Base-by-base conservation (phyloP, 2,329 filamentous ascomycete genomes). In the Colletotrichum sp. region DNA sequence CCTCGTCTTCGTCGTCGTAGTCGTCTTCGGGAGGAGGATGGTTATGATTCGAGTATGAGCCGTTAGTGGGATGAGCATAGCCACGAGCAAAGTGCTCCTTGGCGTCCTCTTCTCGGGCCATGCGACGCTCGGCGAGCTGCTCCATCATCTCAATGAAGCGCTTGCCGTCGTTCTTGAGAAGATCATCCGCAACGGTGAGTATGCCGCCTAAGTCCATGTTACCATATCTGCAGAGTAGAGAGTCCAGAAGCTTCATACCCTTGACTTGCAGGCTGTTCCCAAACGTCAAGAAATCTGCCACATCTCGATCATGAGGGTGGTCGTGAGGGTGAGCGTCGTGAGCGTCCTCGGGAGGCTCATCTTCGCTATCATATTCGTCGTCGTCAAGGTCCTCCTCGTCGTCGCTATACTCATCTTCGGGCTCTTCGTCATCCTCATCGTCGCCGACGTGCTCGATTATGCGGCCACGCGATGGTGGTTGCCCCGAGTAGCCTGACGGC, bases 71-170 rank as follows among this genome's bases (percentile, higher is more conserved):
- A 82, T 91, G 90, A 79, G 85, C 85, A 73, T 89, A 91, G 82
- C 90, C 89, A 78, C 91, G 90, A 72, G 93, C 89, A 82, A 93
- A 89, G 80, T 91, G 89, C 79, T 92, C 89, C 77, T 93, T 93
- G 67, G 95, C 95, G 83, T 98, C 96, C 86, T 97, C 96, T 87
- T 99, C 96, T 80, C 97, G 94, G 83, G 96, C 95, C 96, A 99
- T 98, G 81, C 97, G 93, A 81, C 96, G 95, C 87, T 99, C 97
- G 48, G 97, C 97, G 81, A 99, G 91, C 87, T 99, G 96, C 85
- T 99, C 97, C 97, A 99, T 99, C 97, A 99, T 99, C 85, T 99
- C 97, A 86, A 99, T 99, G 87, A 99, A 99, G 83, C 98, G 98
- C 86, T 98, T 98, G 82, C 97, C 97, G 85, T 99, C 97, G 86